Conservation (phyloP, 257 asterid genomes). For the Solanum peruvianum region DNA sequence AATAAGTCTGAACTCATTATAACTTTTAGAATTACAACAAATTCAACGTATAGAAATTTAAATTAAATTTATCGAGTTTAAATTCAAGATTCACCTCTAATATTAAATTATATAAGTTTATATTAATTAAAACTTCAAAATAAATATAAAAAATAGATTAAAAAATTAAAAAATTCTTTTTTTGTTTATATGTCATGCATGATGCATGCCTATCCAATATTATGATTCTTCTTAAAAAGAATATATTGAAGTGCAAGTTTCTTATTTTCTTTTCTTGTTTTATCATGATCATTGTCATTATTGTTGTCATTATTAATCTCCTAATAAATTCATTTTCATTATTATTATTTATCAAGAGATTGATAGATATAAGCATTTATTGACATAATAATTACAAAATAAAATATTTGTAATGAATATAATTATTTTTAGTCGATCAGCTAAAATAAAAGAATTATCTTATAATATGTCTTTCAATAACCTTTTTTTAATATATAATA, state of each 20-base stretch:
- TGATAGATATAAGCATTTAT: no score
- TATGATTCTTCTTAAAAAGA: background rate
- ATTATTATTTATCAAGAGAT: background rate
- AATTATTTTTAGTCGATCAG: no score
- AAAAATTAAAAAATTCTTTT: background rate
- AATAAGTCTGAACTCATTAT: background rate
- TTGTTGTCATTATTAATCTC: background rate
- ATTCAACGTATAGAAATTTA: background rate
- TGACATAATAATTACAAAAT: no score
- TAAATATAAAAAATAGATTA: background rate
- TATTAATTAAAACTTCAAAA: background rate
- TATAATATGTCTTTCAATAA: background rate
- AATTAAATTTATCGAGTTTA: background rate
- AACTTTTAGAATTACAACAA: no score
- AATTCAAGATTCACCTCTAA: rapidly evolving
- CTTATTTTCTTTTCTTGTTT: background rate
- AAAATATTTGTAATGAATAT: no score
- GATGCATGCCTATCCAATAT: background rate
- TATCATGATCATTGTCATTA: constrained; percentile 4
- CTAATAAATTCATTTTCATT: background rate
- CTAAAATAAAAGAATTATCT: background rate
- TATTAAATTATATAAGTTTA: rapidly evolving
- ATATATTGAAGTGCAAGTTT: background rate
- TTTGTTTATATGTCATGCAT: background rate
- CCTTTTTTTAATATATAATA: background rate